A percentile compares a stretch with the other conserved stretches of the same genome.
Evolutionary conservation across 2,329 filamentous ascomycete species (phyloP).

Genomic region (Fusarium floridanum): DNA sequence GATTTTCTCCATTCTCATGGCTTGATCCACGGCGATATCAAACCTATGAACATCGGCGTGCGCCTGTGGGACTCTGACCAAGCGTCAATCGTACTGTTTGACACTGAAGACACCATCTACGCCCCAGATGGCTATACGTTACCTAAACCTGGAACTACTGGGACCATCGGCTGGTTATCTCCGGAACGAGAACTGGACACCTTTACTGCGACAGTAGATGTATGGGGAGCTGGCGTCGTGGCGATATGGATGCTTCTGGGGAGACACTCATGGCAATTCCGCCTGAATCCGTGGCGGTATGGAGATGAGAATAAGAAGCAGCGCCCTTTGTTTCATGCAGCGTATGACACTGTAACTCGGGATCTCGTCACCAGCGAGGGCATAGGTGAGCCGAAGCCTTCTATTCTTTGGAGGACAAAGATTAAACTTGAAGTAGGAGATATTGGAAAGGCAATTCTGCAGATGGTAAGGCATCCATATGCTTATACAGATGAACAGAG

Average conservation of each 20-base stretch:
- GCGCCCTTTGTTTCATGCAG: neutral
- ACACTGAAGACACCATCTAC: neutral
- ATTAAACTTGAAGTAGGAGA: neutral
- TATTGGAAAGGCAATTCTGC: neutral
- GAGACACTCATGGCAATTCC: neutral
- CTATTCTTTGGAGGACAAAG: neutral
- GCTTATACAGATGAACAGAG: neutral
- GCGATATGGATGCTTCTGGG: neutral
- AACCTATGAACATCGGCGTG: neutral
- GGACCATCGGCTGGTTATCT: neutral
- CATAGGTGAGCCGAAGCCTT: neutral
- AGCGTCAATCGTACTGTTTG: neutral
- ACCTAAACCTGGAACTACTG: neutral
- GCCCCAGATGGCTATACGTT: neutral
- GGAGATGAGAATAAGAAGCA: neutral
- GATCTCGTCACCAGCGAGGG: neutral
- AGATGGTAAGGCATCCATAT: neutral
- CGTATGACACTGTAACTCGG: neutral
- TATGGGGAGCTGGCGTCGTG: neutral
- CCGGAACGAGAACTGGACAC: neutral
- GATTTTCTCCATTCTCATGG: neutral
- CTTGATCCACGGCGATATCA: neutral
- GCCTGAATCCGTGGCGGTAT: neutral
- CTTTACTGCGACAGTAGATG: neutral
- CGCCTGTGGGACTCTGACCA: neutral